A percentile compares a stretch with the other conserved stretches of the same genome.
phyloP scores from a whole-genome alignment of 2,329 filamentous ascomycete genomes.

The Pestalotiopsis sp. region DNA sequence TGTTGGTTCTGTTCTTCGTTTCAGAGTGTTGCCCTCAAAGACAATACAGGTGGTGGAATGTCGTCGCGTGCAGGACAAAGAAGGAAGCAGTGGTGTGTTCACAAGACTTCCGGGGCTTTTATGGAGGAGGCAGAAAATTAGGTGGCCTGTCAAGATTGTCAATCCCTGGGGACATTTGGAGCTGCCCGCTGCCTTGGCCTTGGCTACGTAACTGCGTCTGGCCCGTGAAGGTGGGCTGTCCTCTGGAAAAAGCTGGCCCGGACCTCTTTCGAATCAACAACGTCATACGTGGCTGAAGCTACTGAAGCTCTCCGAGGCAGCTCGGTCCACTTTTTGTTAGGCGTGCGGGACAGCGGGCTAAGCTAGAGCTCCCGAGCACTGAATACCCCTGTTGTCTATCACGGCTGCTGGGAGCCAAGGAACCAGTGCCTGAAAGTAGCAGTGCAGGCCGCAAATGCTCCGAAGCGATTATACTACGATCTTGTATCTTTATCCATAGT shows the following conservation, averaged over 20 bases:
- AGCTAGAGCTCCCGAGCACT: not conserved
- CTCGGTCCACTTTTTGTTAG: not conserved
- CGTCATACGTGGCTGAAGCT: constrained; percentile 19
- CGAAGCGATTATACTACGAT: too few relatives aligned
- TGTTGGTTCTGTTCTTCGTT: not conserved
- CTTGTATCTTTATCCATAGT: too few relatives aligned
- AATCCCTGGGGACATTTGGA: not conserved
- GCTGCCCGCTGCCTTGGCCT: not conserved
- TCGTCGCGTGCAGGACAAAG: constrained; percentile 4
- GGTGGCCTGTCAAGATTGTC: constrained; percentile 5
- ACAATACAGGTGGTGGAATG: not conserved
- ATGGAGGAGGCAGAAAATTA: constrained; percentile 6
- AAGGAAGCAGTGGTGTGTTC: not conserved
- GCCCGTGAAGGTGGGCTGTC: not conserved
- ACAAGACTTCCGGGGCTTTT: not conserved
- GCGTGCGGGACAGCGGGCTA: not conserved
- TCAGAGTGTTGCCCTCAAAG: constrained; percentile 8
- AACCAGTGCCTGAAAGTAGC: too few relatives aligned
- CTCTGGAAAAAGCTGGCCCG: not conserved
- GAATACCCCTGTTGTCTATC: too few relatives aligned
- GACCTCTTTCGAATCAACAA: constrained; percentile 14
- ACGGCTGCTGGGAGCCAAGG: too few relatives aligned
- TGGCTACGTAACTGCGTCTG: constrained; percentile 7
- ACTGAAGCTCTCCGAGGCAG: not conserved
- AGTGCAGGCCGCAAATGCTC: too few relatives aligned